Base-by-base conservation (phyloP, 495 filamentous ascomycete genomes). In the Neurospora sp. region DNA sequence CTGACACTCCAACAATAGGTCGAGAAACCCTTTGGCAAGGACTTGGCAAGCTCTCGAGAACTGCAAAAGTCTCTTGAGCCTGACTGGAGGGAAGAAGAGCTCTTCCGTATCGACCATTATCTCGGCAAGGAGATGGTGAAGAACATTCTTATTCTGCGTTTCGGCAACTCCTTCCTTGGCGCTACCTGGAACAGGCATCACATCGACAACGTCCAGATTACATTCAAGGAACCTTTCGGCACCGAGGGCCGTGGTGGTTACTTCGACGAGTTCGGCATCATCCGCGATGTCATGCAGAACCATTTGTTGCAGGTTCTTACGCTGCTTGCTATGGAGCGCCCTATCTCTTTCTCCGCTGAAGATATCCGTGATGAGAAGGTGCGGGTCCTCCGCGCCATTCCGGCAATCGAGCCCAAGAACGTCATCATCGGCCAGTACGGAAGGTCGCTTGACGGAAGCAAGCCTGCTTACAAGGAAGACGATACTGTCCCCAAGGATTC, bases 51-150 rank as follows among this genome's bases (percentile, higher is more conserved):
- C 86, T 98, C 96, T 59, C 91, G 96, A 70, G 93, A 97, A 78
- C 89, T 99, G 61, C 94, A 98, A 78, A 96, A 93, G 81, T 95
- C 96, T 4, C 87, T 99, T 69, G 94, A 94, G 77, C 96, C 96
- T 40, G 93, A 98, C 85, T 99, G 96, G 96, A 97, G 92, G 80
- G 96, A 99, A 83, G 96, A 99, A 68, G 96, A 99, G 86, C 93
- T 98, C 76, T 99, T 96, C 90, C 95, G 96, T 78, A 99, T 99
- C 79, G 96, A 99, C 82, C 96, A 99, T 85, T 99, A 99, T 81
- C 89, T 99, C 48, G 96, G 96, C 76, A 99, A 99, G 89, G 96
- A 99, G 86, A 99, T 99, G 96, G 96, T 99, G 71, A 99, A 99
- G 89, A 99, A 99, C 82, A 96, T 99, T 78, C 89, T 99, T 71